Conservation (phyloP, 2,329 filamentous ascomycete genomes). For the Nigrospora sphaerica region DNA sequence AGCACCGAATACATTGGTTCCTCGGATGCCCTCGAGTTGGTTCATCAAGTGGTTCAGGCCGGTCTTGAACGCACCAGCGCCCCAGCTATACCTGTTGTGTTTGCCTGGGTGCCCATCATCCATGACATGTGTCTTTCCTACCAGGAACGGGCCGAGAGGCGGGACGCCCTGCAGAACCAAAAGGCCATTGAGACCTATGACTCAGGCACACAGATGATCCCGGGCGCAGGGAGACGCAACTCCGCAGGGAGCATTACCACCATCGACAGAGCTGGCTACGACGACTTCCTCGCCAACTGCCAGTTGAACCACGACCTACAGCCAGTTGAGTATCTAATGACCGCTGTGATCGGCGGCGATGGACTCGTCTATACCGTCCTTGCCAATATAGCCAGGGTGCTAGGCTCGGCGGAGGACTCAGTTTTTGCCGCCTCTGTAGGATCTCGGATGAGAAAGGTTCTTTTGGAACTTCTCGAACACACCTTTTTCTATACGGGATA, state of each 20-base stretch:
- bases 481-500: conserved; percentile 65
- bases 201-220: conserved; percentile 38
- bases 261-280: conserved; percentile 52
- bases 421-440: conserved; percentile 49
- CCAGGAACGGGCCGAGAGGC: conserved; percentile 52
- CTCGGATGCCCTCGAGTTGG: conserved; percentile 59
- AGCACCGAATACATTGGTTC: conserved; percentile 58
- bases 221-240: conserved; percentile 40
- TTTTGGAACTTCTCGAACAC: conserved; percentile 65
- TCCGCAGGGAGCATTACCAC: conserved; percentile 57
- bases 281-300: conserved; percentile 46
- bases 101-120: conserved; percentile 75
- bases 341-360: conserved; percentile 34
- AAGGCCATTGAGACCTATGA: conserved; percentile 47
- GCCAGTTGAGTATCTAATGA: conserved; percentile 43
- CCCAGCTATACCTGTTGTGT: conserved; percentile 65
- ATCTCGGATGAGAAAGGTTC: conserved; percentile 53
- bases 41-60: conserved; percentile 64
- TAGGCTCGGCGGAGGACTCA: conserved; percentile 37
- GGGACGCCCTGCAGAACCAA: conserved; percentile 51
- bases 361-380: conserved; percentile 49
- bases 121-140: conserved; percentile 61
- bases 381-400: conserved; percentile 37
- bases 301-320: conserved; percentile 44
- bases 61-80: conserved; percentile 49